Evolutionary conservation across 139 green algal species (phyloP), one percentile per base, ranked within the genome.

Genomic region (Microglena sp.): DNA sequence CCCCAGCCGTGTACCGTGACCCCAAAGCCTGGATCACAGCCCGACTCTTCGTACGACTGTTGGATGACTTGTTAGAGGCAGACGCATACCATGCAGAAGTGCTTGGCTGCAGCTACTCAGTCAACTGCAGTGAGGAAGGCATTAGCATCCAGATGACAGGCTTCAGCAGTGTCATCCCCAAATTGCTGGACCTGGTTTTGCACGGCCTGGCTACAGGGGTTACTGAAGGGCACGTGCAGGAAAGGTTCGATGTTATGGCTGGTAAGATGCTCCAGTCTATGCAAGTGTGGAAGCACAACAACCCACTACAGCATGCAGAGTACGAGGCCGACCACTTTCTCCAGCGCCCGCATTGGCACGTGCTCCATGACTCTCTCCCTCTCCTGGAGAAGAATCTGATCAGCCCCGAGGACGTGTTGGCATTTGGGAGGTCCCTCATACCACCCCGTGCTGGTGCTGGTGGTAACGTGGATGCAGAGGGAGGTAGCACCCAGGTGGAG

Each of bases 231-330:
- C 33, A 70, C 44, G 55, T 71, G 55, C n/a, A 45, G 21, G 22
- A 26, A 5, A 65, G 33, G 58, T 50, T 65, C 31, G 21, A 33
- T 5, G 34, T 53, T 21, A 4, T 54, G 24, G 29, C 60, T 15
- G 45, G 46, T 33, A 68, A 75, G 35, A 69, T 80, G 63, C 32
- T 40, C 5, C 72, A 77, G 67, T 28, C 22, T 7, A 59, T 76
- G 35, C 60, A 45, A 6, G 45, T 80, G 46, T 84, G 77, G 77
- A 44, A 43, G 8, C 62, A 78, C 62, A 84, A 78, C 72, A 80
- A 78, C 67, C 77, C 77, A 0, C 44, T 53, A 34, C 33, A 54
- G 11, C 66, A 73, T 33, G 72, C 72, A 35, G 77, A 80, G 70
- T 84, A 84, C 46, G 64, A 5, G 6, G 58, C 63, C 0, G 69